phyloP scores from a whole-genome alignment of 768 basidiomycete genomes.

The Pleurotus eryngii region DNA sequence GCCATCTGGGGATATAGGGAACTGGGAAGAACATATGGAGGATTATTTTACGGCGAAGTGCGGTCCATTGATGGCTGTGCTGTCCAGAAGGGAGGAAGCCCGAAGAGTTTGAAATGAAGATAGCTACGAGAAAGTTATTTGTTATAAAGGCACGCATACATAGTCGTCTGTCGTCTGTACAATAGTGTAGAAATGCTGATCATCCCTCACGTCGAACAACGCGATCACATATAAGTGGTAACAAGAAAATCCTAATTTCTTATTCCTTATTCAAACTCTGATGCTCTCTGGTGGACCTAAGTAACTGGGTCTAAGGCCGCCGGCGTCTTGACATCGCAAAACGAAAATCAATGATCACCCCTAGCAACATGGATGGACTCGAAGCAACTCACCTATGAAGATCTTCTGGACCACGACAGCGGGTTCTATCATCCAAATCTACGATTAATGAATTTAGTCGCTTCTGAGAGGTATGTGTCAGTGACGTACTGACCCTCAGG shows the following conservation, averaged over 20 bases:
- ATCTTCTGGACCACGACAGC: constrained; percentile 61
- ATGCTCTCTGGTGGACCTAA: constrained; percentile 63
- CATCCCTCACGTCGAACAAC: too few species aligned
- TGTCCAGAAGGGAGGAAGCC: too few species aligned
- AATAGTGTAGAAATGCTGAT: too few species aligned
- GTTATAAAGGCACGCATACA: too few species aligned
- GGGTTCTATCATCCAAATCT: constrained; percentile 57
- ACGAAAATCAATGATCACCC: constrained; percentile 1
- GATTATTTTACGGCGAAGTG: constrained; percentile 21
- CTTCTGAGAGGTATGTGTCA: neutral
- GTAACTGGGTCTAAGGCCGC: constrained; percentile 53
- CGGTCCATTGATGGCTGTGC: neutral
- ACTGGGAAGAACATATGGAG: constrained; percentile 29
- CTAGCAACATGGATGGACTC: neutral
- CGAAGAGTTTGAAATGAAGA: too few species aligned
- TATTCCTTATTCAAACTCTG: constrained; percentile 15
- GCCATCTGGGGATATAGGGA: constrained; percentile 3
- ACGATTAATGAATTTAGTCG: neutral
- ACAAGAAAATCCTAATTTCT: neutral
- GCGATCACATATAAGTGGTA: too few species aligned
- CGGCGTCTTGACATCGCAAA: constrained; percentile 39
- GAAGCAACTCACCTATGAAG: constrained; percentile 45
- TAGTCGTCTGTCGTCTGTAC: too few species aligned
- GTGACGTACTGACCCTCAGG: constrained; percentile 38
- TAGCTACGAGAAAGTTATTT: too few species aligned